phyloP scores from a whole-genome alignment of 331 rosid genomes.

The Acacia pycnantha region DNA sequence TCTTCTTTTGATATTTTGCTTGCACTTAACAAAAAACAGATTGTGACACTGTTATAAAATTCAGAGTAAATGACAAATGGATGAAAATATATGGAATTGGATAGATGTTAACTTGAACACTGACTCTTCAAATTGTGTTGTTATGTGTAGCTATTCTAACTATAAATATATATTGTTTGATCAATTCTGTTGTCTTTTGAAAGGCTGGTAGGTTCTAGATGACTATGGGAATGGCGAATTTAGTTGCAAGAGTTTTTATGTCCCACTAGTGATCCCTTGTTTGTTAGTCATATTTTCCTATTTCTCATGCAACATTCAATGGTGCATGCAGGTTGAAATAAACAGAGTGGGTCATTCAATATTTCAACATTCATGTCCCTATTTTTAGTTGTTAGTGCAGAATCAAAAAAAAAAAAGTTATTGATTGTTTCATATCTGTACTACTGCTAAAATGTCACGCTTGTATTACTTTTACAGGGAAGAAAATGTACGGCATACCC shows the following conservation, averaged over 20 bases:
- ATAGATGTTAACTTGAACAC: not conserved
- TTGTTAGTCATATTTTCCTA: not conserved
- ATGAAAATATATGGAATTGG: not conserved
- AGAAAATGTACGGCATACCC: slow-evolving; percentile 71
- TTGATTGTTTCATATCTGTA: not conserved
- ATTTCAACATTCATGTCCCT: not conserved
- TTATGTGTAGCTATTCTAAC: not conserved
- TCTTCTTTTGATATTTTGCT: not conserved
- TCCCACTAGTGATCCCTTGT: not conserved
- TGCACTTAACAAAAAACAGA: not conserved
- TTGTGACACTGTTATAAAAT: not conserved
- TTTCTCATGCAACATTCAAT: not conserved
- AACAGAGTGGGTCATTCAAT: slow-evolving; percentile 9
- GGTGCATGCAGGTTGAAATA: not conserved
- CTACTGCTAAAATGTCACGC: not conserved
- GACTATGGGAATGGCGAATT: not conserved
- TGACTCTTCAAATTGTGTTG: not conserved
- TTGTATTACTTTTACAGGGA: slow-evolving; percentile 35
- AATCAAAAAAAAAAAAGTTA: not conserved
- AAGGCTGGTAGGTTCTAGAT: not conserved
- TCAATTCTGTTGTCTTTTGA: not conserved
- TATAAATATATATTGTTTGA: not conserved
- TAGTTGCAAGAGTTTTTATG: not conserved
- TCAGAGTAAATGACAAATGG: not conserved
- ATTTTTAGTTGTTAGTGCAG: not conserved